These are phyloP conservation scores for Cubamyces sp. DNA, from an alignment of 768 basidiomycete species.

Conservation along the genomic window DNA sequence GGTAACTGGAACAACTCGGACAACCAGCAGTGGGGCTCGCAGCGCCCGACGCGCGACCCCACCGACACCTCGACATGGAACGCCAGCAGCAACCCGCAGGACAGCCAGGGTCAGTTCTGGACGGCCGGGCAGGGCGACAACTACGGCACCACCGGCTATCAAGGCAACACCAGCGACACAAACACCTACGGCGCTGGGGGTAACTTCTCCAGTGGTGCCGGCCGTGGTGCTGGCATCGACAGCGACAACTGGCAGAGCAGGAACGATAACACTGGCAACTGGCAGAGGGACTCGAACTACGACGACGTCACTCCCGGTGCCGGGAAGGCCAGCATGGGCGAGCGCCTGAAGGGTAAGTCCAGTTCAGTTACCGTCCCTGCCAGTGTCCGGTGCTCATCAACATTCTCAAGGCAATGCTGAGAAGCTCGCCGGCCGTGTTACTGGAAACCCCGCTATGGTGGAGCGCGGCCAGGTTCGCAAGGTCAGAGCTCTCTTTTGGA, in stretches of 20 bases:
- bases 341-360: constrained; percentile 24
- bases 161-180: constrained; percentile 23
- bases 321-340: constrained; percentile 17
- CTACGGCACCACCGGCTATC: constrained; percentile 18
- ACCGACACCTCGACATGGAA: constrained; percentile 18
- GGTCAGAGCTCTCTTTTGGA: background rate
- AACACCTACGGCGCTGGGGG: constrained; percentile 23
- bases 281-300: background rate
- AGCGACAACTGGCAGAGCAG: constrained; percentile 9
- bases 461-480: constrained; percentile 14
- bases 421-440: constrained; percentile 18
- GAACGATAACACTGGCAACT: constrained; percentile 1
- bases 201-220: constrained; percentile 6
- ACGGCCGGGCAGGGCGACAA: constrained; percentile 18
- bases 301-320: constrained; percentile 7
- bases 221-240: background rate
- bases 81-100: constrained; percentile 4
- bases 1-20: background rate
- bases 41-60: constrained; percentile 20
- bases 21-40: constrained; percentile 6
- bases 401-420: constrained; percentile 11
- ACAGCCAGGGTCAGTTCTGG: constrained; percentile 11
- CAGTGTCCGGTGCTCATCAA: background rate
- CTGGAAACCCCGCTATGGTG: constrained; percentile 9
- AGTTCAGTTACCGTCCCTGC: background rate